Conservation (phyloP, 2,329 filamentous ascomycete species). For the Microsporum ferrugineum region DNA sequence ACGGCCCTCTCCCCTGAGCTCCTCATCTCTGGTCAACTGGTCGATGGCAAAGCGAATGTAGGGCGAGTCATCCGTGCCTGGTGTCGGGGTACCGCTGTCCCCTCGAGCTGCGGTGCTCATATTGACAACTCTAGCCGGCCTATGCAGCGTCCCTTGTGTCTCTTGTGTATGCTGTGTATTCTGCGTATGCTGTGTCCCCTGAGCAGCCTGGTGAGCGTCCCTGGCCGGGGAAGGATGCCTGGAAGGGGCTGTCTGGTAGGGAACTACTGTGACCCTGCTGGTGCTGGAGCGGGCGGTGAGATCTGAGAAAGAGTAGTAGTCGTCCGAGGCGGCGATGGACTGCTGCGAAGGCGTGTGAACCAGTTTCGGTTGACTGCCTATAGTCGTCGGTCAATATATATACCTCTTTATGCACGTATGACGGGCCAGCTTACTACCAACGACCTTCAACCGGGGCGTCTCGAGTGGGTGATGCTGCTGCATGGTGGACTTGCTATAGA, state of each 20-base stretch:
- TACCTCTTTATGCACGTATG: background rate
- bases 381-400: background rate
- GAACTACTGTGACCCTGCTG: constrained; percentile 30
- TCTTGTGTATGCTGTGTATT: background rate
- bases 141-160: background rate
- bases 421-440: constrained; percentile 9
- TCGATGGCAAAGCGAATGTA: constrained; percentile 86
- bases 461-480: constrained; percentile 3
- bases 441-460: constrained; percentile 11
- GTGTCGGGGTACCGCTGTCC: constrained; percentile 45
- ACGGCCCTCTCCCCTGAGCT: constrained; percentile 45
- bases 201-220: too few species aligned
- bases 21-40: constrained; percentile 65
- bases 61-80: constrained; percentile 70
- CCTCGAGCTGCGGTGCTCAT: constrained; percentile 13
- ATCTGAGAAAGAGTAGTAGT: constrained; percentile 40
- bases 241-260: constrained; percentile 37
- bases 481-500: background rate
- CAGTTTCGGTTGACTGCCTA: constrained; percentile 37
- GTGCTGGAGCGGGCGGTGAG: constrained; percentile 28
- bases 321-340: constrained; percentile 39
- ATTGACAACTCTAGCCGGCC: background rate
- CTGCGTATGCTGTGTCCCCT: constrained; percentile 15
- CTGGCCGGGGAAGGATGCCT: constrained; percentile 15
- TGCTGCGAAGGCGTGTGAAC: constrained; percentile 33